A percentile compares a stretch with the other conserved stretches of the same genome.
Conservation (phyloP, 108 stramenopile genomes). For the Skeletonema costatum region DNA sequence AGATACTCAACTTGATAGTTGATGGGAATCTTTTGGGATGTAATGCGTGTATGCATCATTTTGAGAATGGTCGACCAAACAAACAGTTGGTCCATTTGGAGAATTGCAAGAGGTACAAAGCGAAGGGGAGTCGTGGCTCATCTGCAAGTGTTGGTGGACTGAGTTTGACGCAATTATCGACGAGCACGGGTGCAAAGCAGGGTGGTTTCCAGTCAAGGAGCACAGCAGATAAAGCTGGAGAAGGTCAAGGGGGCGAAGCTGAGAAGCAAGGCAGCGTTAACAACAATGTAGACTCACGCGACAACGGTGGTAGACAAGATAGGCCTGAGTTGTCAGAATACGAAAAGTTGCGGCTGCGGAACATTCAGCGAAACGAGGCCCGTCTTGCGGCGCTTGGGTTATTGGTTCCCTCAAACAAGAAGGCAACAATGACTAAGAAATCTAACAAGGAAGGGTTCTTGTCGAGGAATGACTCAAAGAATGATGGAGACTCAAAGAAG, state of each 20-base stretch:
- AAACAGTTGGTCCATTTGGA: conserved; percentile 23
- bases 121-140: background rate
- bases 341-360: conserved; percentile 42
- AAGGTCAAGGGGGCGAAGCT: background rate
- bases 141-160: background rate
- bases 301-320: background rate
- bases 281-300: background rate
- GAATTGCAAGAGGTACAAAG: conserved; percentile 25
- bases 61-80: conserved; percentile 37
- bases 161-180: background rate
- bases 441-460: background rate
- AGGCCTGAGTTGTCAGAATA: conserved; percentile 25
- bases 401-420: background rate
- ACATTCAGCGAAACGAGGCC: conserved; percentile 38
- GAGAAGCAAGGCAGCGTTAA: conserved; percentile 1
- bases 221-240: background rate
- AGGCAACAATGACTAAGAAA: background rate
- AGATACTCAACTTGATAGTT: conserved; percentile 41
- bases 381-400: conserved; percentile 39
- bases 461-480: background rate
- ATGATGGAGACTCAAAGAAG: background rate
- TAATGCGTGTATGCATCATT: conserved; percentile 35
- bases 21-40: conserved; percentile 31
- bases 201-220: no score
- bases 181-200: background rate